Evolutionary conservation across 2,329 filamentous ascomycete species (phyloP), one percentile per base, ranked within the genome.

Genomic region (Pleurostoma richardsiae): DNA sequence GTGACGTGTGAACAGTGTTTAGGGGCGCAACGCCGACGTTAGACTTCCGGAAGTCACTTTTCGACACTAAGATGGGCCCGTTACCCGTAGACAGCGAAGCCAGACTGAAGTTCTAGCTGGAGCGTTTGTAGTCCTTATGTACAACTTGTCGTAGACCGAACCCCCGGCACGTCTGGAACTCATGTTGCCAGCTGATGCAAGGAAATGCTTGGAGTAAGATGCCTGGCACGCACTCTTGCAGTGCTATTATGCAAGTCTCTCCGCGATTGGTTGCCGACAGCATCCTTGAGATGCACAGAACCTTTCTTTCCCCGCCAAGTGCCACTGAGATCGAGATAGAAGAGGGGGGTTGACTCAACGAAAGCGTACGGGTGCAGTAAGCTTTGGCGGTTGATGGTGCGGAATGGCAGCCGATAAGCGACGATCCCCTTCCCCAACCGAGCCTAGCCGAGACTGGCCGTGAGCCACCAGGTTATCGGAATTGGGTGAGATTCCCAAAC

Each of bases 401-500:
- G 58, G 58, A 59, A 59, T 50, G 39, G 41, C 19, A 44, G 49
- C 56, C 54, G 56, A 47, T 36, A 36, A 30, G 42, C 30, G 41
- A 48, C 44, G 49, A 47, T 46, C 49, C 10, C 47, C 55, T 41
- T 44, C 27, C 44, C 52, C 56, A 59, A 57, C 61, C 61, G 61
- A 48, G 29, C 49, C 49, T 56, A 59, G 59, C 63, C 62, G 63
- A 56, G 45, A 42, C 28, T 59, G 49, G 54, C 62, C 62, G 63
- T 47, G 39, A 41, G 43, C 49, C 49, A 51, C 52, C 19, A 19
- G 19, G 19, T 19, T 19, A 19, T 19, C 19, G 19, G 19, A 19
- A 19, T 19, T 19, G 19, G 19, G 19, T 19, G 19, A 19, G 19
- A 19, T 19, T 19, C 19, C 19, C 19, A 19, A 19, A 19, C 19